Base-by-base conservation (phyloP, 768 basidiomycete genomes). In the Boletus eberwhitei region DNA sequence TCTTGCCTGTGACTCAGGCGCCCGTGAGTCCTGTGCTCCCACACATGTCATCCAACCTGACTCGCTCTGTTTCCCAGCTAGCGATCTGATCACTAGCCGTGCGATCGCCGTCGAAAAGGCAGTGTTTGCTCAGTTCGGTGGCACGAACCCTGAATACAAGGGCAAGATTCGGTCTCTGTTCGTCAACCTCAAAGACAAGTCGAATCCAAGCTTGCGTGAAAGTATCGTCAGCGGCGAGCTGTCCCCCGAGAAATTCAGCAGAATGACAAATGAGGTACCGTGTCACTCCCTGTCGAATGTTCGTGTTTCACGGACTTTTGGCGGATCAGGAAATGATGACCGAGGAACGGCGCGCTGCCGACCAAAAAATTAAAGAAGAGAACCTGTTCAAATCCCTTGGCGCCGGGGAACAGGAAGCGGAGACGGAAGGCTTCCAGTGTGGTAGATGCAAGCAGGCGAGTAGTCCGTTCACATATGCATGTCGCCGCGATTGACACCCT, bases 351-450 rank as follows among this genome's bases (percentile, higher is more conserved):
- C 89, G 91, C 64, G 85, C 88, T 2, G 87, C 88, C 9, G 88
- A 95, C 62, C 81, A 81, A 54, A 87, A 85, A 66, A 88, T 98
- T 56, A 80, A 84, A 53, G 84, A 88, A 63, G 85, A 90, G 49
- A 98, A 98, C 66, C 73, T 99, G 45, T 89, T 91, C 77, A 89
- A 94, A 34, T 88, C 94, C 1, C 84, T 97, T 2, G 91, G 90
- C 2, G 96, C 96, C 0, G 89, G 80, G 3, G 88, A 95, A 62
- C 86, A 85, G 59, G 84, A 94, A 71, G 93, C 95, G 14, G 97
- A 98, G 71, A 99, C 97, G 1, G 92, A 94, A 59, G 95, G 92
- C 3, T 99, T 99, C 89, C 93, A 98, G 69, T 99, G 97, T 66
- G 80, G 85, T 11, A 82, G 90, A 62, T 99, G 97, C 84, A 95